A percentile compares a stretch with the other conserved stretches of the same genome.
Evolutionary conservation across 2,329 filamentous ascomycete species (phyloP).

Genomic region (Fusarium tuaranense): DNA sequence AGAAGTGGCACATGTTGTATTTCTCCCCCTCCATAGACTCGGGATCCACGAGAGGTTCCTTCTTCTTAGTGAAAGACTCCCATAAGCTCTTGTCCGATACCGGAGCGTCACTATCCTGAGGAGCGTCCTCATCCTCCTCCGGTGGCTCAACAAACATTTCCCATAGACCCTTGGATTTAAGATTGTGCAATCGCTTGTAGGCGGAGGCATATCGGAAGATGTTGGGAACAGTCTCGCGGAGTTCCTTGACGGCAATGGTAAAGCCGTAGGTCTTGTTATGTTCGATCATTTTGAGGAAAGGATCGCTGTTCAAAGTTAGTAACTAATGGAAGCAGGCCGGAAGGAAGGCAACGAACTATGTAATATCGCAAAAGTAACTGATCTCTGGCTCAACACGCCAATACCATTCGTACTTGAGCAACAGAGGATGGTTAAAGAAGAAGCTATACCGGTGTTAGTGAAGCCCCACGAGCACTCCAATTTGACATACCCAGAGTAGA

Average conservation of each 20-base stretch:
- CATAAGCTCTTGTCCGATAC: slow-evolving; percentile 85
- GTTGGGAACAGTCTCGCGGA: slow-evolving; percentile 97
- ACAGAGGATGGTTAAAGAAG: slow-evolving; percentile 96
- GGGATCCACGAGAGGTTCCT: slow-evolving; percentile 84
- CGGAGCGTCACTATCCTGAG: slow-evolving; percentile 73
- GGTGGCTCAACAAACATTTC: slow-evolving; percentile 95
- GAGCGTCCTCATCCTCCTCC: slow-evolving; percentile 70
- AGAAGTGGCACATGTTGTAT: slow-evolving; percentile 99
- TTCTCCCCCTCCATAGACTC: slow-evolving; percentile 97
- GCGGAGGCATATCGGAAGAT: slow-evolving; percentile 99
- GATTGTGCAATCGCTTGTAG: slow-evolving; percentile 92
- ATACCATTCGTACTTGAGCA: slow-evolving; percentile 99
- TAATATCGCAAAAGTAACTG: slow-evolving; percentile 99
- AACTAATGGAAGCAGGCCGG: neutral
- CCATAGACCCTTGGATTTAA: slow-evolving; percentile 93
- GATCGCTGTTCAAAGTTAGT: slow-evolving; percentile 71
- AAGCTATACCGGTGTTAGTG: slow-evolving; percentile 65
- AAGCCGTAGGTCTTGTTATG: slow-evolving; percentile 98
- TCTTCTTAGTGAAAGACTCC: slow-evolving; percentile 77
- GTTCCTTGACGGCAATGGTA: slow-evolving; percentile 97
- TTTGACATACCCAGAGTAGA: slow-evolving; percentile 88
- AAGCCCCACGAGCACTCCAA: neutral
- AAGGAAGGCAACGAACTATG: slow-evolving; percentile 73
- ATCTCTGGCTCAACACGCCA: slow-evolving; percentile 99
- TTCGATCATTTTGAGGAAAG: slow-evolving; percentile 94